These are phyloP conservation scores for Grosmannia clavigera DNA, from an alignment of 2,329 filamentous ascomycete genomes.

Conservation along the genomic window DNA sequence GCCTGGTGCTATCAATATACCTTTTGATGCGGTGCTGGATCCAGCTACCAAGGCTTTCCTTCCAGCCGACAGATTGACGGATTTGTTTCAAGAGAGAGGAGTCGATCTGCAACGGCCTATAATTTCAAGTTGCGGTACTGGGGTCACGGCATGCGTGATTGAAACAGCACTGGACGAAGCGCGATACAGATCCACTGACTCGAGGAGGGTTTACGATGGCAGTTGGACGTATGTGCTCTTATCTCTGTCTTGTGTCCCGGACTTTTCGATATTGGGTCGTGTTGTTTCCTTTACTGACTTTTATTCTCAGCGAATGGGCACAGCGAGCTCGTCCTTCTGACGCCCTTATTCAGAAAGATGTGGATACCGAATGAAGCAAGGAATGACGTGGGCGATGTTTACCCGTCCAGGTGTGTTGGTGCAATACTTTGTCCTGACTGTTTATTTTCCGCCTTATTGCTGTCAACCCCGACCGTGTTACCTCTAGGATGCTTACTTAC, in stretches of 20 bases:
- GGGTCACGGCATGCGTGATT: slow-evolving; percentile 83
- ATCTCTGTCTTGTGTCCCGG: too few species aligned
- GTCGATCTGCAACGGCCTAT: slow-evolving; percentile 70
- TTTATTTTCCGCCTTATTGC: neutral
- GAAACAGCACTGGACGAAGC: slow-evolving; percentile 77
- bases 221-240: slow-evolving; percentile 80
- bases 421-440: neutral
- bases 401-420: neutral
- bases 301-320: slow-evolving; percentile 11
- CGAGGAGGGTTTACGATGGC: slow-evolving; percentile 77
- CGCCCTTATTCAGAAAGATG: slow-evolving; percentile 8
- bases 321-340: slow-evolving; percentile 12
- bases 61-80: slow-evolving; percentile 55
- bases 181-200: slow-evolving; percentile 53
- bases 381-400: neutral
- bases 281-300: neutral
- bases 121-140: slow-evolving; percentile 81
- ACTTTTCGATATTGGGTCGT: neutral
- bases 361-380: neutral
- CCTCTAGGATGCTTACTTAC: neutral
- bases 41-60: slow-evolving; percentile 71
- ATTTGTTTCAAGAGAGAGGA: slow-evolving; percentile 68
- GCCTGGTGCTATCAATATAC: slow-evolving; percentile 73
- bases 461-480: neutral
- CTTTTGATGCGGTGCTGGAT: slow-evolving; percentile 70